phyloP scores from a whole-genome alignment of 2,329 filamentous ascomycete species.

The Exophiala bonariae region DNA sequence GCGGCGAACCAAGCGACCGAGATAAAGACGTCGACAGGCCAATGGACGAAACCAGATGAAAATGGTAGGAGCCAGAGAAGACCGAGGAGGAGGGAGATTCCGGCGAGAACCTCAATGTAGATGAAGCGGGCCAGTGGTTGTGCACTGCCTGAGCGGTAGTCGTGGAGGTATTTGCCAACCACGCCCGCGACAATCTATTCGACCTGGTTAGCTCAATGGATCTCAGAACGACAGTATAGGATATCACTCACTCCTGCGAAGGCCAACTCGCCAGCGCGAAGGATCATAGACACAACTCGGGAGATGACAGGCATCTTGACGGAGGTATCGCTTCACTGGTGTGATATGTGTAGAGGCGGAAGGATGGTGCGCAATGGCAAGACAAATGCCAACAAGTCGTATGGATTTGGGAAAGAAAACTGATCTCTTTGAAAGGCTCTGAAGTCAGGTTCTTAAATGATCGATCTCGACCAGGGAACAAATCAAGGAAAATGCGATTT shows the following conservation, averaged over 20 bases:
- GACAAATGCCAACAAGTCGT: background rate
- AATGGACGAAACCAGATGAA: slow-evolving; percentile 65
- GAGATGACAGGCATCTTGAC: slow-evolving; percentile 38
- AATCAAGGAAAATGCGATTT: too few relatives aligned
- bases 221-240: slow-evolving; percentile 5
- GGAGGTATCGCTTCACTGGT: too few relatives aligned
- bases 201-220: slow-evolving; percentile 20
- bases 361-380: background rate
- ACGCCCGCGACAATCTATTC: slow-evolving; percentile 62
- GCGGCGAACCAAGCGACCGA: slow-evolving; percentile 69
- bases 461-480: background rate
- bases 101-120: slow-evolving; percentile 72
- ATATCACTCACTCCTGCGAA: slow-evolving; percentile 62
- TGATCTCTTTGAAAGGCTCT: background rate
- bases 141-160: slow-evolving; percentile 25
- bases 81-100: slow-evolving; percentile 64
- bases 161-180: slow-evolving; percentile 65
- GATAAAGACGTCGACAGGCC: slow-evolving; percentile 69
- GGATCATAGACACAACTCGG: slow-evolving; percentile 56
- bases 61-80: slow-evolving; percentile 74
- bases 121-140: slow-evolving; percentile 68
- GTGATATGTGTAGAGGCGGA: too few relatives aligned
- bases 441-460: background rate
- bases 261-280: slow-evolving; percentile 64
- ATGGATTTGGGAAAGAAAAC: background rate